phyloP scores from a whole-genome alignment of 176 grass and related monocot species.

The bread wheat (Triticum aestivum) region DNA sequence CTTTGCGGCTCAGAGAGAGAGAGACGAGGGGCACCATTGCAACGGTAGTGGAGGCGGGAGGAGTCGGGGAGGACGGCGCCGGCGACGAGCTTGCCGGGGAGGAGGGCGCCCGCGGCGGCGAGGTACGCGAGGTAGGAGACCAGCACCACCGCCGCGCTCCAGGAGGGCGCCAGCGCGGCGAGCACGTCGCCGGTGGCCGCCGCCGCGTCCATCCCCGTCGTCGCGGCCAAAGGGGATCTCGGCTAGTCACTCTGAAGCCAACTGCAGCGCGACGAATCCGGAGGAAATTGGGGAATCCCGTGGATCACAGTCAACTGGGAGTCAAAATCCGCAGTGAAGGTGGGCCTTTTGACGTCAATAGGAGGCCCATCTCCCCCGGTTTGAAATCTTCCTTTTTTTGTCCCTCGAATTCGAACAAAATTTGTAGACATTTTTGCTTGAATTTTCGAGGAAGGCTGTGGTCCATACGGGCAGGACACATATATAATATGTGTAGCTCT shows the following conservation, averaged over 20 bases:
- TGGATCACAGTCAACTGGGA: no score
- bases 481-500: neutral
- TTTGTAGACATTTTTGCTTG: no score
- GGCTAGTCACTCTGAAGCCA: neutral
- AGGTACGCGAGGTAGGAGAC: slow-evolving; percentile 68
- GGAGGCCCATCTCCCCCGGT: no score
- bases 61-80: slow-evolving; percentile 76
- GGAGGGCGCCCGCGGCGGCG: slow-evolving; percentile 60
- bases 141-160: slow-evolving; percentile 61
- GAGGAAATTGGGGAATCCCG: neutral
- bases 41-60: slow-evolving; percentile 86
- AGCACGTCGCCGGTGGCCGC: slow-evolving; percentile 15
- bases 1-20: no score
- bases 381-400: no score
- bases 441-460: no score
- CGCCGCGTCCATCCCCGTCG: slow-evolving; percentile 36
- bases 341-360: no score
- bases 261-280: neutral
- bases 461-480: no score
- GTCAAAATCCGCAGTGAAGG: no score
- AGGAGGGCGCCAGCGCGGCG: slow-evolving; percentile 50
- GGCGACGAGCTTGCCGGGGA: slow-evolving; percentile 74
- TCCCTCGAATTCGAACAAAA: no score
- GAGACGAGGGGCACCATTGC: slow-evolving; percentile 55
- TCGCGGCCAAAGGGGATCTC: slow-evolving; percentile 6